phyloP scores from a whole-genome alignment of 2,329 filamentous ascomycete genomes.

The Calycina herbarum region DNA sequence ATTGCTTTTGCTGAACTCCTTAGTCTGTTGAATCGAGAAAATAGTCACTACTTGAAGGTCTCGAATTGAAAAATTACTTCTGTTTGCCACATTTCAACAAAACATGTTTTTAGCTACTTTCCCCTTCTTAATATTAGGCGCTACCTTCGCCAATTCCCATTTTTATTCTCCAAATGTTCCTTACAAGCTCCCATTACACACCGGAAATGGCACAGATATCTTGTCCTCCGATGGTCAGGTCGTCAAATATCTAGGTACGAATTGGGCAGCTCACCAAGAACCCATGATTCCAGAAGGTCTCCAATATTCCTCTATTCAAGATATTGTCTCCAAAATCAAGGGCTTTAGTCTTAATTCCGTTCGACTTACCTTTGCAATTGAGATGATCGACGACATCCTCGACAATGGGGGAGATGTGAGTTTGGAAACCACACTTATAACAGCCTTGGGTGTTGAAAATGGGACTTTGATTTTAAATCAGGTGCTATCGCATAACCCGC shows the following conservation, averaged over 20 bases:
- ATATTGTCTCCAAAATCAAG: constrained; percentile 49
- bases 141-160: background rate
- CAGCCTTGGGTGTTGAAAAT: constrained; percentile 51
- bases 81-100: too few relatives aligned
- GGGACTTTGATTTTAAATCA: constrained; percentile 51
- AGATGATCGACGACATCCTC: constrained; percentile 62
- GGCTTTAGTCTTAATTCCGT: constrained; percentile 61
- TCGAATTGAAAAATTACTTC: too few relatives aligned
- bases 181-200: constrained; percentile 39
- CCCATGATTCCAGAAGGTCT: constrained; percentile 64
- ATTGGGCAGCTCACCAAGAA: constrained; percentile 62
- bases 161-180: background rate
- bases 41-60: too few relatives aligned
- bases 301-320: constrained; percentile 56
- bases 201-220: constrained; percentile 42
- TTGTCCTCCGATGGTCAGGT: constrained; percentile 41
- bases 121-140: too few relatives aligned
- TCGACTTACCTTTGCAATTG: constrained; percentile 62
- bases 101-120: too few relatives aligned
- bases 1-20: too few relatives aligned
- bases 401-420: constrained; percentile 50
- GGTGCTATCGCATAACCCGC: constrained; percentile 57
- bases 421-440: constrained; percentile 46
- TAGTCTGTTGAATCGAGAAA: too few relatives aligned
- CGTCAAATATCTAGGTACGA: constrained; percentile 55